Base-by-base conservation (phyloP, 345 rosid species). In the Lepidium didymum region DNA sequence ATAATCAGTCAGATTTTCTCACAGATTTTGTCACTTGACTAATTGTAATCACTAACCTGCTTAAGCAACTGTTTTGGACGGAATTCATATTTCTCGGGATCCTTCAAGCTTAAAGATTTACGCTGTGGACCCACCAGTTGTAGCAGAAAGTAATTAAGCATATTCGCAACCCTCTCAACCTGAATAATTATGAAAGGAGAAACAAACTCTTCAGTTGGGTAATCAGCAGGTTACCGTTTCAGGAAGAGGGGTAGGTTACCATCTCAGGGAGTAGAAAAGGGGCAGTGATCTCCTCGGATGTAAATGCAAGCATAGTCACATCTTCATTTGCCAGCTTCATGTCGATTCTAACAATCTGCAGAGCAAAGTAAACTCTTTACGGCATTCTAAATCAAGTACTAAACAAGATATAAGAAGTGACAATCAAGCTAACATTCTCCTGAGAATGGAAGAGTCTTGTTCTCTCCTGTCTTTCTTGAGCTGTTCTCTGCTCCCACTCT, bases 261-360 rank as follows among this genome's bases (percentile, higher is more conserved):
- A 95, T 95, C 88, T 95, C 99, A 75, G 97, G 96, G 56, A 95
- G 99, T 40, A 95, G 84, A 80, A 95, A 95, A 65, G 99, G 99
- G 43, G 83, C 88, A 21, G 91, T 86, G 58, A 95, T 95, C 82
- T 95, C 96, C 77, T 91, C 96, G 3, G 99, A 87, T 45, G 96
- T 91, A 81, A 89, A 91, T 56, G 96, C 85, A 61, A 95, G 84
- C 96, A 95, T 83, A 62, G 87, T 86, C 49, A 95, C 96, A 81
- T 89, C 99, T 78, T 95, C 97, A 78, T 95, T 95, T 46, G 99
- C 99, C 78, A 95, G 80, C 82, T 91, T 91, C 99, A 95, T 87
- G 75, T 95, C 97, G 42, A 89, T 91, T 41, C 86, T 86, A 59
- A 95, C 89, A 64, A 91, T 89, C 97, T 95, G 82, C 68, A 81